Conservation (phyloP, 140 eudicot genomes). For the Senecio squalidus region DNA sequence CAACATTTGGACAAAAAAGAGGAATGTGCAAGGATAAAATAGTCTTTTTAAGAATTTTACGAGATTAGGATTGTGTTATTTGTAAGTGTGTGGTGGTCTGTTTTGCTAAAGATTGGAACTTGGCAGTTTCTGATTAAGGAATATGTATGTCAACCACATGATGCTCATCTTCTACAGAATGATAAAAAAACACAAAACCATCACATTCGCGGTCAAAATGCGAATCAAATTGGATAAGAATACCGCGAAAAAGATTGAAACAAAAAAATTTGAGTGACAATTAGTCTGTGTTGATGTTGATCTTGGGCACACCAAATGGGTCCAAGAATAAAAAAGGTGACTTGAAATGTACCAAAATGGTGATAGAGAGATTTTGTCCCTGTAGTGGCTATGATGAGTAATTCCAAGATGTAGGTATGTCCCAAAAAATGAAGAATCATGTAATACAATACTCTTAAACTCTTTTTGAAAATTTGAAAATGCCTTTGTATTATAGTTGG, state of each 20-base stretch:
- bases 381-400: neutral
- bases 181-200: conserved; percentile 6
- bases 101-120: conserved; percentile 20
- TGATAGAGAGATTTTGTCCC: neutral
- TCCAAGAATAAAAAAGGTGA: conserved; percentile 13
- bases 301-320: conserved; percentile 20
- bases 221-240: neutral
- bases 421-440: too few relatives aligned
- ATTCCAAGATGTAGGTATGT: neutral
- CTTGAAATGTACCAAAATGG: conserved; percentile 20
- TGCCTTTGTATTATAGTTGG: too few relatives aligned
- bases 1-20: neutral
- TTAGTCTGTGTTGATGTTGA: neutral
- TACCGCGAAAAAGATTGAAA: neutral
- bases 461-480: too few relatives aligned
- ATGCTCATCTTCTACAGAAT: conserved; percentile 16
- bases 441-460: too few relatives aligned
- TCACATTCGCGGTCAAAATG: conserved; percentile 8
- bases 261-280: neutral
- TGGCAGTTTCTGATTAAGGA: conserved; percentile 20
- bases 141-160: conserved; percentile 24
- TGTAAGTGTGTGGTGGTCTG: conserved; percentile 36
- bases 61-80: conserved; percentile 21
- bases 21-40: conserved; percentile 13
- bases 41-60: conserved; percentile 18